phyloP scores from a whole-genome alignment of 2,329 filamentous ascomycete genomes.

The Sarocladiaceae sp. region DNA sequence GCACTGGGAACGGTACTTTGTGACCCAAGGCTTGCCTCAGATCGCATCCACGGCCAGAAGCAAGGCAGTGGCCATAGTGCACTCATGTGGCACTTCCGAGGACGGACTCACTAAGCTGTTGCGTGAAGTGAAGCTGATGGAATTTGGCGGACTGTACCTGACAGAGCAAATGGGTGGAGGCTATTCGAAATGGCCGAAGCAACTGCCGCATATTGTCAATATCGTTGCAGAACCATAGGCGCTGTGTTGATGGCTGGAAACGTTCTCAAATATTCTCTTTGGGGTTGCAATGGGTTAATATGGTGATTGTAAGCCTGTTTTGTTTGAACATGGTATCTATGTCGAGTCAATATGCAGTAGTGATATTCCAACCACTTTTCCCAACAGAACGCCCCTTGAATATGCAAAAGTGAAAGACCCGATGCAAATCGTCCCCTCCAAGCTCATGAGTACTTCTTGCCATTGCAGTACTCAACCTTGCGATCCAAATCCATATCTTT shows the following conservation, averaged over 20 bases:
- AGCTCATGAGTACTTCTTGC: conserved; percentile 20
- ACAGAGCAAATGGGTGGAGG: conserved; percentile 17
- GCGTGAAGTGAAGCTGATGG: conserved; percentile 8
- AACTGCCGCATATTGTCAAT: conserved; percentile 14
- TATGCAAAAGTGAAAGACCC: no score
- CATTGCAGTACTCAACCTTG: conserved; percentile 55
- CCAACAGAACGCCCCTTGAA: no score
- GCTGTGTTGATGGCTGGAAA: background rate
- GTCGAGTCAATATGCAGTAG: no score
- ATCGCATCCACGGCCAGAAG: background rate
- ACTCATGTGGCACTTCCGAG: conserved; percentile 9
- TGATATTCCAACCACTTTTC: no score
- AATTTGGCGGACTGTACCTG: conserved; percentile 15
- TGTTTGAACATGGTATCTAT: no score
- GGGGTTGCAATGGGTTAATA: no score
- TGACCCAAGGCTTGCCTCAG: background rate
- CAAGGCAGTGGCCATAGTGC: conserved; percentile 16
- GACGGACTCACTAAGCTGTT: conserved; percentile 10
- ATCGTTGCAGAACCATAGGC: background rate
- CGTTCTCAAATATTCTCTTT: no score
- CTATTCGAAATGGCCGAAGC: conserved; percentile 17
- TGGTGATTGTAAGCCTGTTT: no score
- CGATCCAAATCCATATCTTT: conserved; percentile 62
- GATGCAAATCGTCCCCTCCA: no score
- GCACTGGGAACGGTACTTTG: conserved; percentile 14